phyloP scores from a whole-genome alignment of 345 rosid species.

The Lepidium africanum region DNA sequence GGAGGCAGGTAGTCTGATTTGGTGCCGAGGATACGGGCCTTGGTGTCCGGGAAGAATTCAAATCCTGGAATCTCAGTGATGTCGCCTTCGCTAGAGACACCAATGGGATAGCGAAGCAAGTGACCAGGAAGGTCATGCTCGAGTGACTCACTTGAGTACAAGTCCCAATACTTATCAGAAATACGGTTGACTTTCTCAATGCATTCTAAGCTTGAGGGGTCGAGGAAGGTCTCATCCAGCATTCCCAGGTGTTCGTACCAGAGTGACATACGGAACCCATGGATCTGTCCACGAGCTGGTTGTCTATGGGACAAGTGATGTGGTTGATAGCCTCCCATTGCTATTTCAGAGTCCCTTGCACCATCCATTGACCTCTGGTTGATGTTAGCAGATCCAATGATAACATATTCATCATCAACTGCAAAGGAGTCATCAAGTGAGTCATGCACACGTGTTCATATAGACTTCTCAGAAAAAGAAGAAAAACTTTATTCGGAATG shows the following conservation, averaged over 20 bases:
- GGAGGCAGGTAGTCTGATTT: constrained; percentile 92
- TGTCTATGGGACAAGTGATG: constrained; percentile 68
- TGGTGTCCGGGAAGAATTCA: constrained; percentile 84
- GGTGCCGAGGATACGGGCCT: constrained; percentile 75
- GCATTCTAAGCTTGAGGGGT: constrained; percentile 66
- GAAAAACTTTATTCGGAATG: background rate
- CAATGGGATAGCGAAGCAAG: constrained; percentile 87
- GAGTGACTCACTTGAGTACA: constrained; percentile 67
- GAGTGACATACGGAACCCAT: constrained; percentile 89
- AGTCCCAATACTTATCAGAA: constrained; percentile 85
- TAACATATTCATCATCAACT: constrained; percentile 98
- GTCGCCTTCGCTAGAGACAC: constrained; percentile 51
- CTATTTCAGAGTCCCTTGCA: constrained; percentile 95
- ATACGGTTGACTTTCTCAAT: constrained; percentile 63
- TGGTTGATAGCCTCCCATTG: constrained; percentile 98
- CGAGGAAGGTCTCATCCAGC: constrained; percentile 71
- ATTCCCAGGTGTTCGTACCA: constrained; percentile 98
- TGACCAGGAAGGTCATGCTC: constrained; percentile 90
- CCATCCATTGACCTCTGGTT: constrained; percentile 99
- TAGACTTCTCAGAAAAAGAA: background rate
- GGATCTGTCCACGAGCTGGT: constrained; percentile 92
- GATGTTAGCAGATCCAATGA: constrained; percentile 95
- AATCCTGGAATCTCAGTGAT: constrained; percentile 64
- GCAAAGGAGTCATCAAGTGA: constrained; percentile 16
- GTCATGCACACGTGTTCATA: background rate